Percentiles rank a stretch among this genome's conserved stretches.
Evolutionary conservation across 805 yeast species (phyloP).

Genomic region (Wickerhamiella brachini): DNA sequence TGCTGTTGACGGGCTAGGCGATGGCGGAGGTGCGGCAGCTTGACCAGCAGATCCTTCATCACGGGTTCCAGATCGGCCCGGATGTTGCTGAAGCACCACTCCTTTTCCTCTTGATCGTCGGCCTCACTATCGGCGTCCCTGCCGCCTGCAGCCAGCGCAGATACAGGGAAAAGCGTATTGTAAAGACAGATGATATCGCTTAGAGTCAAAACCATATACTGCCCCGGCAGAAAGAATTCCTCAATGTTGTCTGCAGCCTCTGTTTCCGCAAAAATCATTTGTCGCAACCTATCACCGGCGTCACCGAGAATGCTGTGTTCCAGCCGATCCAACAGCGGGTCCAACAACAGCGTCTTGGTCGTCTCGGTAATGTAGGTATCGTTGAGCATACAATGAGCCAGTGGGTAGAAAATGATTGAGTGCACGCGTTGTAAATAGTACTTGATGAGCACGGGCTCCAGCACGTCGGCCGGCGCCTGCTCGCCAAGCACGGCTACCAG

Average conservation of each 20-base stretch:
- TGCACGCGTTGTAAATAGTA: not conserved
- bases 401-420: not conserved
- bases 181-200: constrained; percentile 21
- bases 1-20: constrained; percentile 14
- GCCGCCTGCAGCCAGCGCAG: constrained; percentile 9
- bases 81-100: constrained; percentile 24
- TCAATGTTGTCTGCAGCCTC: not conserved
- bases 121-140: not conserved
- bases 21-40: constrained; percentile 14
- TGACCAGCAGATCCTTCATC: constrained; percentile 16
- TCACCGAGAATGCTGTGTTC: not conserved
- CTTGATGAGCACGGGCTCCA: not conserved
- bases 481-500: not conserved
- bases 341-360: not conserved
- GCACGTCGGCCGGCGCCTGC: not conserved
- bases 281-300: not conserved
- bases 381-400: not conserved
- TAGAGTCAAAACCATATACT: constrained; percentile 20
- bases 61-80: constrained; percentile 24
- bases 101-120: constrained; percentile 12
- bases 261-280: not conserved
- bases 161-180: constrained; percentile 17
- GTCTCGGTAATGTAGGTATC: not conserved
- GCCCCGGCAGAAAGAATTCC: constrained; percentile 9
- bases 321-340: not conserved